phyloP scores from a whole-genome alignment of 2,329 filamentous ascomycete species.

The Leptographium lundbergii region DNA sequence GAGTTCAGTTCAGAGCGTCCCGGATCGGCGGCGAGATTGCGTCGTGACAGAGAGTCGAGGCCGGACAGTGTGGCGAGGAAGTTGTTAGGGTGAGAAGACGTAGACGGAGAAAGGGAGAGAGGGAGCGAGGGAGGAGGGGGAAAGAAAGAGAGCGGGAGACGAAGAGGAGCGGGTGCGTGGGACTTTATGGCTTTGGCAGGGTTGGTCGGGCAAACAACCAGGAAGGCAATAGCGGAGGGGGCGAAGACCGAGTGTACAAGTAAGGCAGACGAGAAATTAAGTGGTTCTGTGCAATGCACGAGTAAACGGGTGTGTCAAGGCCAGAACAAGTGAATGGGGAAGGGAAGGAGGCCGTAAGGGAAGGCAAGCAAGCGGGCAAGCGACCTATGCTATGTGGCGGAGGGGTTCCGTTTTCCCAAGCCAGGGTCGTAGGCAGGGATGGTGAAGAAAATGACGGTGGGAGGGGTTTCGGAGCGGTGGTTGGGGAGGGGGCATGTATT shows the following conservation, averaged over 20 bases:
- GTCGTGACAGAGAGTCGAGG: background rate
- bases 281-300: background rate
- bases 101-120: background rate
- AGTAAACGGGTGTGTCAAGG: background rate
- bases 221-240: background rate
- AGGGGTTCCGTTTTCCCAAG: background rate
- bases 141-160: background rate
- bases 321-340: background rate
- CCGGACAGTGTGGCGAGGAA: background rate
- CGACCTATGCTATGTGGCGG: background rate
- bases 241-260: background rate
- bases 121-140: background rate
- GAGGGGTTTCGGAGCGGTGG: slow-evolving; percentile 4
- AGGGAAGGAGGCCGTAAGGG: background rate
- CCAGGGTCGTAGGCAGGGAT: slow-evolving; percentile 1
- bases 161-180: background rate
- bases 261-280: background rate
- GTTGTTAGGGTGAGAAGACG: background rate
- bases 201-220: slow-evolving; percentile 1
- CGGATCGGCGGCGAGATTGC: background rate
- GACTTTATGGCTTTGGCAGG: background rate
- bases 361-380: background rate
- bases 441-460: slow-evolving; percentile 1
- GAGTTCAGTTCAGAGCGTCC: background rate
- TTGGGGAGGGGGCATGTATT: background rate